A percentile compares a stretch with the other conserved stretches of the same genome.
Evolutionary conservation across 179 eudicot species (phyloP).

Genomic region (Sideroxylon spinosum): DNA sequence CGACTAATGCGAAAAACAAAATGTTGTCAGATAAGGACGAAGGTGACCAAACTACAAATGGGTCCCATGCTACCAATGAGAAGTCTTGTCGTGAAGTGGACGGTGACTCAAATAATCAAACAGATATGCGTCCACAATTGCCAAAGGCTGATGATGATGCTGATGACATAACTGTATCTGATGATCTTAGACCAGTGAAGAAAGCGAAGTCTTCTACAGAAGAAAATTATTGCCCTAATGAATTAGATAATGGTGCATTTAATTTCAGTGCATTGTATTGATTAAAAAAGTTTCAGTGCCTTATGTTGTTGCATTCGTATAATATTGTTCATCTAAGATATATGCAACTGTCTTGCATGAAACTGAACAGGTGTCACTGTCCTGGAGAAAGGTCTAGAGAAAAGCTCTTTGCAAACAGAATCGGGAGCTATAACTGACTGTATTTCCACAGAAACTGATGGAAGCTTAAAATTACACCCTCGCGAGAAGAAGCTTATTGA

Average conservation of each 20-base stretch:
- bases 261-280: not conserved
- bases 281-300: no score
- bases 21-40: slow-evolving; percentile 35
- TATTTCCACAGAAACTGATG: slow-evolving; percentile 50
- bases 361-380: slow-evolving; percentile 29
- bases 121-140: slow-evolving; percentile 25
- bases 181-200: slow-evolving; percentile 63
- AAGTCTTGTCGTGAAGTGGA: slow-evolving; percentile 36
- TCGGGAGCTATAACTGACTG: slow-evolving; percentile 22
- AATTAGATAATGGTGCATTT: slow-evolving; percentile 39
- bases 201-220: slow-evolving; percentile 54
- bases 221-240: slow-evolving; percentile 27
- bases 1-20: slow-evolving; percentile 35
- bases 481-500: slow-evolving; percentile 92
- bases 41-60: slow-evolving; percentile 34
- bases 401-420: slow-evolving; percentile 26
- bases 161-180: slow-evolving; percentile 26
- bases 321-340: not conserved
- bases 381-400: slow-evolving; percentile 30
- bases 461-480: slow-evolving; percentile 57
- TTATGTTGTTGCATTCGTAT: not conserved
- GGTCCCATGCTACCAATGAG: slow-evolving; percentile 25
- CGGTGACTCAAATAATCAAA: slow-evolving; percentile 21
- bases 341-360: not conserved
- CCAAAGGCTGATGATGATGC: slow-evolving; percentile 30